A percentile compares a stretch with the other conserved stretches of the same genome.
Evolutionary conservation across 2,329 filamentous ascomycete species (phyloP).

Genomic region (Sclerotinia minor): DNA sequence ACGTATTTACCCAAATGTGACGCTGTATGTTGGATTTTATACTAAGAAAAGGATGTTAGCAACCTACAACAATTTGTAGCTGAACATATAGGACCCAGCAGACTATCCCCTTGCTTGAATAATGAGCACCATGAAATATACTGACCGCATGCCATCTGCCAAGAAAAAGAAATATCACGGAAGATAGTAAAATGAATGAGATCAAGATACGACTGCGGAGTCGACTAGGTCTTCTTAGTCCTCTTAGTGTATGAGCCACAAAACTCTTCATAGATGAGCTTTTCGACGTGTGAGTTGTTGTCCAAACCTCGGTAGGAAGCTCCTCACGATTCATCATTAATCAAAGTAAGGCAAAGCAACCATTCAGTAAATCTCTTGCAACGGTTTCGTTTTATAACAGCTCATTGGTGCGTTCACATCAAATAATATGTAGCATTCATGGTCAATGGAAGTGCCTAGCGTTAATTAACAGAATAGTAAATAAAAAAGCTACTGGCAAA

Average conservation of each 20-base stretch:
- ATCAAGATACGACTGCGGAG: conserved; percentile 29
- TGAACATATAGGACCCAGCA: neutral
- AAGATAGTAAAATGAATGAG: conserved; percentile 22
- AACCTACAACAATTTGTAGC: neutral
- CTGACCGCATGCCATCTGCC: conserved; percentile 25
- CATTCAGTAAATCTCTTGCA: neutral
- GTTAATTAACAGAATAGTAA: neutral
- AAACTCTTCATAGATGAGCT: conserved; percentile 28
- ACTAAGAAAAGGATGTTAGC: conserved; percentile 20
- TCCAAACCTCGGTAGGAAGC: neutral
- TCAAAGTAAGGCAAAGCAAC: neutral
- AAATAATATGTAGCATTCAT: neutral
- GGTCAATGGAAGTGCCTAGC: neutral
- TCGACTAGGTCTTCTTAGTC: conserved; percentile 31
- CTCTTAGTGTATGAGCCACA: conserved; percentile 27
- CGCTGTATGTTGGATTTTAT: conserved; percentile 27
- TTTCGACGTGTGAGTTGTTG: neutral
- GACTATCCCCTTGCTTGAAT: neutral
- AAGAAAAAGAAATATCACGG: conserved; percentile 27
- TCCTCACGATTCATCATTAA: conserved; percentile 19
- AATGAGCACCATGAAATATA: neutral
- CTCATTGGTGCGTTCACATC: neutral
- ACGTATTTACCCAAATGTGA: conserved; percentile 27
- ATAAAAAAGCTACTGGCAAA: neutral
- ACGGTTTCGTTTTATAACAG: neutral